Evolutionary conservation across 192 early-diverging fungal genomes (phyloP), one percentile per base, ranked within the genome.

Genomic region (Coemansia sp.): DNA sequence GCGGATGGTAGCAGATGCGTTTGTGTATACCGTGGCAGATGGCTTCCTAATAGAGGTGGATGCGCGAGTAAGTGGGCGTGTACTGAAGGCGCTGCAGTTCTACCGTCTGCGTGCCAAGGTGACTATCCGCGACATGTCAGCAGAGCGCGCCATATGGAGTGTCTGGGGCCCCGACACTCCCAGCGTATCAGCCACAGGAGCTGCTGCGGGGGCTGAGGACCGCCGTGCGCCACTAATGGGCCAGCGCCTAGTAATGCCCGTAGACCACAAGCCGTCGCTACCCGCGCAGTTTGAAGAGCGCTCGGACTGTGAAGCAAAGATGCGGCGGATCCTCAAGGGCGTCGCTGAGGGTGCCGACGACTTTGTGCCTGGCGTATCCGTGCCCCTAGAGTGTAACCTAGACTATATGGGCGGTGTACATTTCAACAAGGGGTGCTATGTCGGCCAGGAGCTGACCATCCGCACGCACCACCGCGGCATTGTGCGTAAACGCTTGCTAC

Each of bases 371-470:
- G 89, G 86, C 55, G 67, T 73, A 31, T 83, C 92, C 15, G 78
- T 99, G 57, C 95, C 97, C 29, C 77, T 99, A 48, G 96, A 99
- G 73, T 88, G 87, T 58, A 98, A 98, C 68, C 72, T 97, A 37
- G 97, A 99, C 76, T 89, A 89, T 63, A 93, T 99, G 89, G 77
- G 86, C 55, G 96, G 96, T 68, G 94, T 99, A 61, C 94, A 98
- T 77, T 99, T 97, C 83, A 83, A 86, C 63, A 99, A 99, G 84
- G 97, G 97, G 2, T 99, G 97, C 80, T 99, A 99, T 68, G 88
- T 98, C 31, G 97, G 97, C 14, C 97, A 99, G 76, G 97, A 98
- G 76, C 89, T 99, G 71, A 99, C 97, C 1, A 96, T 97, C 76
- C 86, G 97, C 51, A 99, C 95, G 11, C 90, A 98, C 67, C 94